Conservation (phyloP, 768 basidiomycete genomes). For the Russula brevipes region DNA sequence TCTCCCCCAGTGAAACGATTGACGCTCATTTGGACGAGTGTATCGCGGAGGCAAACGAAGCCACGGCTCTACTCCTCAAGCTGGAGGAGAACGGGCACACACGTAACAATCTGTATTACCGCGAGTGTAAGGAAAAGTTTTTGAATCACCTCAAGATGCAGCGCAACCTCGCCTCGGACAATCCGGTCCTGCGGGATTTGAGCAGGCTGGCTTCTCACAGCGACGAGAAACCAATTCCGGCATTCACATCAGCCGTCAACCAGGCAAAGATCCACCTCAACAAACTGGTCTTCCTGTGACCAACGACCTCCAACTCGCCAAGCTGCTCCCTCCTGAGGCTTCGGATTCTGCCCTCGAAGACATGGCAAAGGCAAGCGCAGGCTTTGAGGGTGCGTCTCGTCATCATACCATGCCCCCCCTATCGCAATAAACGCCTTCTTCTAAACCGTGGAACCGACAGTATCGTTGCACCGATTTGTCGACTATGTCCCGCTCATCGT, state of each 20-base stretch:
- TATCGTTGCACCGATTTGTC: constrained; percentile 14
- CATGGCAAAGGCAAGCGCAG: constrained; percentile 20
- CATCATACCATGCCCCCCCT: not conserved
- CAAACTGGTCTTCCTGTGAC: not conserved
- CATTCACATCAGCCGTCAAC: not conserved
- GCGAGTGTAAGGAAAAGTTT: constrained; percentile 17
- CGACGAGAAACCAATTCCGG: not conserved
- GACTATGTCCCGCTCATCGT: constrained; percentile 18
- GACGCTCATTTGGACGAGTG: constrained; percentile 1
- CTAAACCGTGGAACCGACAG: not conserved
- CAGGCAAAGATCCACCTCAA: not conserved
- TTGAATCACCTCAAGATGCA: constrained; percentile 17
- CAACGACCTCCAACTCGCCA: not conserved
- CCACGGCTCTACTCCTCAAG: constrained; percentile 7
- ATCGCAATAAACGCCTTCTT: not conserved
- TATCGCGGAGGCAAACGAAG: not conserved
- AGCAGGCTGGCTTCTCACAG: not conserved
- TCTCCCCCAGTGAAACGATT: constrained; percentile 1
- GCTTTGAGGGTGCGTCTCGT: constrained; percentile 20
- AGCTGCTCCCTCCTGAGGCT: not conserved
- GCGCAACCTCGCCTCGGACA: not conserved
- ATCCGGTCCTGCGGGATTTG: not conserved
- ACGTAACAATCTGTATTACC: constrained; percentile 12
- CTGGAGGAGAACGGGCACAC: constrained; percentile 18
- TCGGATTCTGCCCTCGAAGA: constrained; percentile 12